phyloP scores from a whole-genome alignment of 805 yeast species.

The Candida insectalens region DNA sequence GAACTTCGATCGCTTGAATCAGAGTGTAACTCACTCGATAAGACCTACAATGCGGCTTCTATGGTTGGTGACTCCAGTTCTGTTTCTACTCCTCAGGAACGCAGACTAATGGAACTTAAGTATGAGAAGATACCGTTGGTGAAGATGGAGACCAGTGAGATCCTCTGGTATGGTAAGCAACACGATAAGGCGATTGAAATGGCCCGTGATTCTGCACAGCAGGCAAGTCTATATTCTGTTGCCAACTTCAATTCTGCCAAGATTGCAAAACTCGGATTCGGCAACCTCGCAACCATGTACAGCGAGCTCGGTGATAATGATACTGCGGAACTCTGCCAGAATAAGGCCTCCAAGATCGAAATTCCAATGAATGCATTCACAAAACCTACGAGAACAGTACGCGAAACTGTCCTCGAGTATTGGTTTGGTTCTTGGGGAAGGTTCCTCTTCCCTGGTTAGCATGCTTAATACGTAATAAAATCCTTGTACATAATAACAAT shows the following conservation, averaged over 20 bases:
- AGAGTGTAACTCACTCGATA: constrained; percentile 13
- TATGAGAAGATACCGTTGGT: constrained; percentile 27
- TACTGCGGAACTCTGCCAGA: constrained; percentile 15
- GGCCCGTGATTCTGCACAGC: constrained; percentile 29
- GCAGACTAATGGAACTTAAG: constrained; percentile 16
- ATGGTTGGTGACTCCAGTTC: constrained; percentile 9
- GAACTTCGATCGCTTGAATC: constrained; percentile 21
- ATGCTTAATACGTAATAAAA: not conserved
- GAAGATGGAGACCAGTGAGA: constrained; percentile 32
- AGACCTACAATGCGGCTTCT: constrained; percentile 8
- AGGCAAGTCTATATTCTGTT: constrained; percentile 21
- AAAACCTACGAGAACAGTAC: constrained; percentile 12
- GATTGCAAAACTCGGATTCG: constrained; percentile 27
- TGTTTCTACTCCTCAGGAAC: constrained; percentile 9
- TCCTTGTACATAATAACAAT: not conserved
- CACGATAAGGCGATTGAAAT: constrained; percentile 28
- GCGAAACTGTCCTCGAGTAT: constrained; percentile 23
- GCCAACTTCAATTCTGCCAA: constrained; percentile 28
- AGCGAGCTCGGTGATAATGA: constrained; percentile 19
- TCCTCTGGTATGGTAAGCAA: constrained; percentile 27
- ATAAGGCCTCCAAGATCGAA: constrained; percentile 19
- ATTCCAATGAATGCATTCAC: constrained; percentile 22
- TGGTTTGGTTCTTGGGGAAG: constrained; percentile 28
- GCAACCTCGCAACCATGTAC: constrained; percentile 27
- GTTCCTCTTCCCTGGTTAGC: constrained; percentile 22